Evolutionary conservation across 495 filamentous ascomycete genomes (phyloP), one percentile per base, ranked within the genome.

Genomic region (Talaromyces thailandensis): DNA sequence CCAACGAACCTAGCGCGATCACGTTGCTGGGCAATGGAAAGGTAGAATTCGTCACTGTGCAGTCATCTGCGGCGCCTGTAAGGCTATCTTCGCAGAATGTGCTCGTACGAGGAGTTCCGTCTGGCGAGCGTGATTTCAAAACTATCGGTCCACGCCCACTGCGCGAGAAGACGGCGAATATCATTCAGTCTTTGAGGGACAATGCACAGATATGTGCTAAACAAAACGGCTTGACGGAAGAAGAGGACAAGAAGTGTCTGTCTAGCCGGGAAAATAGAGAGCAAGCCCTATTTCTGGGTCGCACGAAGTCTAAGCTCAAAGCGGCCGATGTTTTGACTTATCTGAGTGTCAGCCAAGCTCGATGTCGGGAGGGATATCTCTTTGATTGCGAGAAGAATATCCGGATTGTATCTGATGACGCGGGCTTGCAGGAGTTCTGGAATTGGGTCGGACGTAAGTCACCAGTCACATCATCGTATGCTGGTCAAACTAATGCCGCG

Each of bases 391-490:
- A 71, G 11, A 82, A 76, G 29, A 97, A 96, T 66, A 81, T 80
- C 62, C 67, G 80, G 7, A 84, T 96, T 25, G 73, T 89, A 1
- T 71, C 78, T 1, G 87, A 93, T 65, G 88, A 96, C 71, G 79
- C 80, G n/a, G 88, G 84, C 79, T 76, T 96, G 8, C 82, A 85
- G 64, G 86, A 87, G 43, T 73, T 91, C 51, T 97, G 92, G 92
- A 79, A 76, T 45, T 93, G 89, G 89, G 73, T 91, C 66, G 75
- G 80, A 66, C 81, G 89, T 90, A 75, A 69, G 84, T 55, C 23
- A 18, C 53, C 18, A 35, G 9, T 56, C 11, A 7, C 23, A 26
- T 55, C 32, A 23, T 9, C 26, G 24, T 40, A 2, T 43, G 14
- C 21, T 25, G 37, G 35, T 12, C 32, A 3, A 14, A 1, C 71